Evolutionary conservation across 2,329 filamentous ascomycete genomes (phyloP), one percentile per base, ranked within the genome.

Genomic region (Fusarium gaditjirri): DNA sequence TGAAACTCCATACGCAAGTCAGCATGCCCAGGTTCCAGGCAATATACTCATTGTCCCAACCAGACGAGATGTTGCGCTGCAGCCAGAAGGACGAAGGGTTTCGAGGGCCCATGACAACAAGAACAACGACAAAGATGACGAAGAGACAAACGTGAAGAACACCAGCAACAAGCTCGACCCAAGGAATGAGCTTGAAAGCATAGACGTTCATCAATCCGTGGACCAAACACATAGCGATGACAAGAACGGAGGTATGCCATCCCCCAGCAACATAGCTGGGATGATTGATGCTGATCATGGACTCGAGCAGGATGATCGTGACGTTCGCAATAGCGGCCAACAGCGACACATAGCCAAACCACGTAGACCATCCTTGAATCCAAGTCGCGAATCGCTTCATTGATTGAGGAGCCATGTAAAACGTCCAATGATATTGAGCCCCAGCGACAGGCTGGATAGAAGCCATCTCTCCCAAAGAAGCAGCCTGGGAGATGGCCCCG

Each of bases 1-100:
- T 76, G 7, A 76, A 76, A n/a, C 72, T 75, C 75, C 75, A 76
- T 6, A 76, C 75, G 13, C 75, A 76, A 1, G 75, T 76, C 8
- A 76, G 54, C 74, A 76, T 75, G 19, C 75, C 74, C 36, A 76
- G 3, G 25, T 76, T 76, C 75, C 75, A 76, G 3, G 74, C 52
- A 14, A 76, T 58, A 19, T 71, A 76, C n/a, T 61, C 62, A 17
- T 76, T 71, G 2, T 76, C 65, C 75, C 75, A 76, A 3, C 75
- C 75, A 2, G 75, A 76, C 1, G 67, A 69, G 16, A 72, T 71
- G 23, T 71, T 75, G 3, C 63, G 66, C 47, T 68, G 25, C 3
- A 76, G 19, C 75, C 75, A 76, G 63, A 76, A 76, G 4, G 71
- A 68, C 1, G 70, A 50, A 6, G 64, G 59, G 41, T 76, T 76